phyloP scores from a whole-genome alignment of 2,329 filamentous ascomycete species.

The Magnaporthiopsis rhizophila region DNA sequence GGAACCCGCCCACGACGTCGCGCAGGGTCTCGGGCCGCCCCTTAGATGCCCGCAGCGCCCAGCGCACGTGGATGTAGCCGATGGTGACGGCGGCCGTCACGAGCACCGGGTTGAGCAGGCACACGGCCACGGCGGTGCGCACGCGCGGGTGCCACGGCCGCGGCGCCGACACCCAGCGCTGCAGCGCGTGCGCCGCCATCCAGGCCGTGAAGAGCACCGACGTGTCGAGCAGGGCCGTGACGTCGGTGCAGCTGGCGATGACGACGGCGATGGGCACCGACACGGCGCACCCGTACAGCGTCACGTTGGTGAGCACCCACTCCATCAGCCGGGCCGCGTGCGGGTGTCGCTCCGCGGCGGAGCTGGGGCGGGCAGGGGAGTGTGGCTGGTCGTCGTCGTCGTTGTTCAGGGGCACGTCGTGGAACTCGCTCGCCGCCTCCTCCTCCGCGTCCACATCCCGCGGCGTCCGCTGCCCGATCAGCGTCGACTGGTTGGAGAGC shows the following conservation, averaged over 20 bases:
- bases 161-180: conserved; percentile 15
- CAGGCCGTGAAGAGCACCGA: conserved; percentile 41
- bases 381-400: background rate
- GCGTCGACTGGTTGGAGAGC: conserved; percentile 15
- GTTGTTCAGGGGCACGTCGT: background rate
- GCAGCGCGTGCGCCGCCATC: conserved; percentile 32
- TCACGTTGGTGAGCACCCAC: conserved; percentile 16
- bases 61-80: conserved; percentile 33
- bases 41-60: conserved; percentile 13
- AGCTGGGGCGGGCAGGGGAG: background rate
- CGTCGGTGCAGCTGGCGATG: conserved; percentile 23
- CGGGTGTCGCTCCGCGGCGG: conserved; percentile 8
- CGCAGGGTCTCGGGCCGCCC: conserved; percentile 13
- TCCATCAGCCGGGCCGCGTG: background rate
- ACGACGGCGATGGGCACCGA: conserved; percentile 29
- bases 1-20: conserved; percentile 18
- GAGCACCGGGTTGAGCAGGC: conserved; percentile 38
- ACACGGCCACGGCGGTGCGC: conserved; percentile 25
- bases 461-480: conserved; percentile 7
- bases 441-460: too few species aligned
- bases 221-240: conserved; percentile 35
- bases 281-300: conserved; percentile 22
- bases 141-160: conserved; percentile 11
- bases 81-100: conserved; percentile 36
- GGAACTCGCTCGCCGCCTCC: background rate